Evolutionary conservation across 768 basidiomycete species (phyloP).

Genomic region (Psilocybe cubensis): DNA sequence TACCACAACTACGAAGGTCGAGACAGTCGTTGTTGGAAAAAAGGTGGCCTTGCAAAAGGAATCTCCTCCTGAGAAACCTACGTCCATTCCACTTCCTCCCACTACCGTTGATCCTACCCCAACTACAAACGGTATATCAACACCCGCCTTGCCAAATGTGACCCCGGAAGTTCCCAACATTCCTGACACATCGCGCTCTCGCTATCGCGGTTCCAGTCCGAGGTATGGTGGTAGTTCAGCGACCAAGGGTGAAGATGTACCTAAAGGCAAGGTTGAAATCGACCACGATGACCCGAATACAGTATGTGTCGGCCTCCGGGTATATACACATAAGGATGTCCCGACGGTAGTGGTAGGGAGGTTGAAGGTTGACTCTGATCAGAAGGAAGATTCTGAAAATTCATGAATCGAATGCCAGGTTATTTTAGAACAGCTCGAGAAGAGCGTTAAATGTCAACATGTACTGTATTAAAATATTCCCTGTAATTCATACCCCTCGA

Average conservation of each 20-base stretch:
- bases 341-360: constrained; percentile 34
- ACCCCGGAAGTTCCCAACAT: constrained; percentile 7
- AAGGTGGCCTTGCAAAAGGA: not conserved
- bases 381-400: not conserved
- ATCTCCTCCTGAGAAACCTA: not conserved
- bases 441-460: no score
- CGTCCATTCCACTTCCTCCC: not conserved
- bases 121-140: constrained; percentile 10
- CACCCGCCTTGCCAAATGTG: constrained; percentile 14
- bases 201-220: not conserved
- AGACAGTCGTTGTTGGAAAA: constrained; percentile 27
- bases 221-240: not conserved
- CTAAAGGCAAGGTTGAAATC: constrained; percentile 26
- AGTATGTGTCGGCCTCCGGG: constrained; percentile 42
- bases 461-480: no score
- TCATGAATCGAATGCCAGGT: not conserved
- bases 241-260: not conserved
- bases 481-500: not conserved
- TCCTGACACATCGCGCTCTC: constrained; percentile 3
- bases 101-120: not conserved
- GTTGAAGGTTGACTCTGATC: constrained; percentile 36
- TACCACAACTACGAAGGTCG: constrained; percentile 31
- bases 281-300: constrained; percentile 38
- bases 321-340: constrained; percentile 50
- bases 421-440: no score